Evolutionary conservation across 2,329 filamentous ascomycete species (phyloP).

Genomic region (Stagonosporopsis rhizophila): DNA sequence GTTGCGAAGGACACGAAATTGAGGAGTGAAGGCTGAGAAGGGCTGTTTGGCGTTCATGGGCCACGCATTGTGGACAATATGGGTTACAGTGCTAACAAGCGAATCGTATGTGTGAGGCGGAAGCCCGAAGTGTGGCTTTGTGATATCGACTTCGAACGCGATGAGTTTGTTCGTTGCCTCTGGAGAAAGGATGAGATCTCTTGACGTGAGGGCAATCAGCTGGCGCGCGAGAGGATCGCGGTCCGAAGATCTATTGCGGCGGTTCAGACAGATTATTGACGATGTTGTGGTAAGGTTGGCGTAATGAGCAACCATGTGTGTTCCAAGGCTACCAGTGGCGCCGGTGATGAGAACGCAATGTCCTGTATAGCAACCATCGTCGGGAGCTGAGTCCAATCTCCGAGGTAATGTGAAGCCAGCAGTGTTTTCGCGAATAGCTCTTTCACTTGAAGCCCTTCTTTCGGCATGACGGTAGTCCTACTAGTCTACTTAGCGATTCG

Average conservation of each 20-base stretch:
- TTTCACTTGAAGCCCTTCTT: background rate
- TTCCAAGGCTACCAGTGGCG: slow-evolving; percentile 50
- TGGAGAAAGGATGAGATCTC: no score
- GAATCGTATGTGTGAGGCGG: slow-evolving; percentile 45
- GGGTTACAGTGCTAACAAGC: slow-evolving; percentile 52
- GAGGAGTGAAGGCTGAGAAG: slow-evolving; percentile 58
- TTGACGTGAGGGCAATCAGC: slow-evolving; percentile 34
- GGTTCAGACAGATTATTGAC: slow-evolving; percentile 58
- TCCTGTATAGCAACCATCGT: background rate
- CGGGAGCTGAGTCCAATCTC: background rate
- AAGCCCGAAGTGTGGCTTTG: slow-evolving; percentile 36
- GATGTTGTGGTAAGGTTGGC: slow-evolving; percentile 38
- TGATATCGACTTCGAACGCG: no score
- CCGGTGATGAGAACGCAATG: slow-evolving; percentile 50
- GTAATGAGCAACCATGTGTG: slow-evolving; percentile 45
- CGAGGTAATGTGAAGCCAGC: background rate
- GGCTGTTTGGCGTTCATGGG: slow-evolving; percentile 62
- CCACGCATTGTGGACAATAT: slow-evolving; percentile 64
- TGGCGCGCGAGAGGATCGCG: slow-evolving; percentile 45
- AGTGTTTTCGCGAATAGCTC: background rate
- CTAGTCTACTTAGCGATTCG: background rate
- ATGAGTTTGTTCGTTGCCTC: no score
- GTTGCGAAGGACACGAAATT: slow-evolving; percentile 49
- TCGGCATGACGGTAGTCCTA: slow-evolving; percentile 5
- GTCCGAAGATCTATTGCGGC: slow-evolving; percentile 34